Conservation (phyloP, 768 basidiomycete species). For the Phlebiopsis flavidoalba region DNA sequence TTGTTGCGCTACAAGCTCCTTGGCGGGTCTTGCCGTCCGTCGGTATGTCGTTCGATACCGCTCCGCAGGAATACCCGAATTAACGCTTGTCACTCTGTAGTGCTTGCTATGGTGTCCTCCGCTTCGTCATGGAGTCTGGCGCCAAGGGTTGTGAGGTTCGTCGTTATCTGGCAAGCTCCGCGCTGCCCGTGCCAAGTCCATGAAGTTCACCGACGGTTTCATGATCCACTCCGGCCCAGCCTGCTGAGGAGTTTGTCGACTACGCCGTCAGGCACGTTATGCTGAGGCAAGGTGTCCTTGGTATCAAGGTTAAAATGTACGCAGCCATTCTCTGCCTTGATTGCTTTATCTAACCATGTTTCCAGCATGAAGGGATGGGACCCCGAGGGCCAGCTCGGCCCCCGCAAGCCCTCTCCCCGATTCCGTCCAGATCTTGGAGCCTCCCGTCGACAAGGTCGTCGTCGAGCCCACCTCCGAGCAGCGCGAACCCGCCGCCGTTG, state of each 20-base stretch:
- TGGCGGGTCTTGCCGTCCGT: constrained; percentile 97
- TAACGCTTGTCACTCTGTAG: constrained; percentile 30
- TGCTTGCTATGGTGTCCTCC: constrained; percentile 99
- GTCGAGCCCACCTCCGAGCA: constrained; percentile 89
- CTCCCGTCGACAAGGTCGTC: constrained; percentile 85
- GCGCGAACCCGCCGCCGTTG: constrained; percentile 53
- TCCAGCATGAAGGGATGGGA: constrained; percentile 94
- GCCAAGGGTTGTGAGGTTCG: constrained; percentile 99
- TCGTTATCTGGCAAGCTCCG: constrained; percentile 99
- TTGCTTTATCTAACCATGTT: constrained; percentile 11
- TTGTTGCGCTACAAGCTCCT: constrained; percentile 98
- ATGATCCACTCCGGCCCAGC: constrained; percentile 99
- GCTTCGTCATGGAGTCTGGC: constrained; percentile 99
- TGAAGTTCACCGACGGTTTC: constrained; percentile 99
- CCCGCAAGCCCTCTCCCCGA: constrained; percentile 88
- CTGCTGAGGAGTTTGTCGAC: constrained; percentile 94
- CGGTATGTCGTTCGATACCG: constrained; percentile 54
- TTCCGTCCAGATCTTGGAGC: constrained; percentile 85
- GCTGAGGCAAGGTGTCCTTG: constrained; percentile 96
- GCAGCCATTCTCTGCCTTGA: constrained; percentile 18
- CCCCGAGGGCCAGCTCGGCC: constrained; percentile 85
- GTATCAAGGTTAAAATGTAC: constrained; percentile 99
- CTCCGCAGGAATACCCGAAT: not conserved
- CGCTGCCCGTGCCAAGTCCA: constrained; percentile 98
- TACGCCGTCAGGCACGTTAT: constrained; percentile 97